Evolutionary conservation across 2,329 filamentous ascomycete species (phyloP), one percentile per base, ranked within the genome.

Genomic region (Samsoniella hepiali): DNA sequence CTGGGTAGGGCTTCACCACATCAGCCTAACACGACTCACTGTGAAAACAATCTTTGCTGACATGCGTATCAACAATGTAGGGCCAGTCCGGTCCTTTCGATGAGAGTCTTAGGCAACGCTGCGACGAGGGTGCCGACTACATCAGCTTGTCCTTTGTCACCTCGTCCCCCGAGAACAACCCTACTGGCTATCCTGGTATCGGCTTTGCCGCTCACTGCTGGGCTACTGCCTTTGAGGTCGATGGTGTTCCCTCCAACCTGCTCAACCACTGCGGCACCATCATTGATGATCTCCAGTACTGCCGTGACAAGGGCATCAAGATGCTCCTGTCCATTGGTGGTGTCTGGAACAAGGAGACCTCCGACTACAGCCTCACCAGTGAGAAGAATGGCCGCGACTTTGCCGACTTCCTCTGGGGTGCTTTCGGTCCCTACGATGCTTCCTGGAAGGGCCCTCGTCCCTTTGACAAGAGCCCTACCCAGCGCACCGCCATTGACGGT

Each of bases 321-420:
- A 69, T 81, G 44, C 68, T 81, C 42, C 69, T 81, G 22, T 75
- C 76, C 67, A 75, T 80, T 36, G 78, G 78, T 8, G 78, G 78
- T 31, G 69, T 67, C 1, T 72, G 68, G 47, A 66, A 69, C 27
- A 51, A 47, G 1, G 61, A 55, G 27, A 57, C 29, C 40, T 72
- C 69, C 66, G 71, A 77, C 68, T 79, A 78, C 64, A 63, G 67
- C 4, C 72, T 79, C 22, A 66, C 69, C 5, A 70, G 65, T 22
- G 65, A 69, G 3, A 56, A 67, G 5, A 73, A 75, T 1, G 77
- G 76, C 11, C 61, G 67, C 3, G 67, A 72, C 1, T 79, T 79
- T 67, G 77, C 73, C 61, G 68, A 76, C 22, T 76, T 78, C 63
- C 67, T 79, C 53, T 75, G 76, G 67, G 68, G 69, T 9, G 73